These are phyloP conservation scores for Lodderomyces metapsilosis DNA, from an alignment of 1,139 yeast species.

Conservation along the genomic window DNA sequence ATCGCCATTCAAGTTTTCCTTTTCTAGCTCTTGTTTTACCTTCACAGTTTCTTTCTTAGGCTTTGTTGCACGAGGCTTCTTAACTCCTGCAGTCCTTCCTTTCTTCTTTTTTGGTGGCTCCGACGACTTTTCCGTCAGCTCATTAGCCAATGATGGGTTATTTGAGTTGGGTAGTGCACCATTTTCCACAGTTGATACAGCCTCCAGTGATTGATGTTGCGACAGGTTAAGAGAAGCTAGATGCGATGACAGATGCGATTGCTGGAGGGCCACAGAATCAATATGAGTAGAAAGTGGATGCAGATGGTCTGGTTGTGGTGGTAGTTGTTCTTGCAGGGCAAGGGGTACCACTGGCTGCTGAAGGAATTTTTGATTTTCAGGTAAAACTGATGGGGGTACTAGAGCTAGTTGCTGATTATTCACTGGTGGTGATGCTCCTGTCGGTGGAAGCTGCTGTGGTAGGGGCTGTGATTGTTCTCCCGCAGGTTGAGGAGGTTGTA, in stretches of 20 bases:
- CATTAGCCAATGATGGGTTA: background rate
- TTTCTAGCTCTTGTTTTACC: constrained; percentile 5
- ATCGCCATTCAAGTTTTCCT: constrained; percentile 14
- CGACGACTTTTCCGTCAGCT: background rate
- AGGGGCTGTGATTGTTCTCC: constrained; percentile 3
- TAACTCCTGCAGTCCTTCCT: background rate
- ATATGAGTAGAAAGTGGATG: background rate
- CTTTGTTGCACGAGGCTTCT: constrained; percentile 8
- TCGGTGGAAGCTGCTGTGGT: background rate
- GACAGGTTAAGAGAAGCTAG: background rate
- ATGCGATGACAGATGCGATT: background rate
- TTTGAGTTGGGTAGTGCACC: background rate
- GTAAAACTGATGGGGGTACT: background rate
- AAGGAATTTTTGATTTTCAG: constrained; percentile 1
- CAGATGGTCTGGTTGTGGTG: constrained; percentile 7
- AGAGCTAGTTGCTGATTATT: background rate
- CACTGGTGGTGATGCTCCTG: background rate
- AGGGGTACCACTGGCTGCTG: background rate
- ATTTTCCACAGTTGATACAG: background rate
- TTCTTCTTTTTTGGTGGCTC: background rate
- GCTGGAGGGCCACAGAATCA: background rate
- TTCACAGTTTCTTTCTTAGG: constrained; percentile 9
- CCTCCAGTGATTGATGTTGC: background rate
- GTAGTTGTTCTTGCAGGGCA: constrained; percentile 6
- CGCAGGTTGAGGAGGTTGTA: constrained; percentile 7